A percentile compares a stretch with the other conserved stretches of the same genome.
phyloP scores from a whole-genome alignment of 2,329 filamentous ascomycete species.

The Ciborinia camelliae region DNA sequence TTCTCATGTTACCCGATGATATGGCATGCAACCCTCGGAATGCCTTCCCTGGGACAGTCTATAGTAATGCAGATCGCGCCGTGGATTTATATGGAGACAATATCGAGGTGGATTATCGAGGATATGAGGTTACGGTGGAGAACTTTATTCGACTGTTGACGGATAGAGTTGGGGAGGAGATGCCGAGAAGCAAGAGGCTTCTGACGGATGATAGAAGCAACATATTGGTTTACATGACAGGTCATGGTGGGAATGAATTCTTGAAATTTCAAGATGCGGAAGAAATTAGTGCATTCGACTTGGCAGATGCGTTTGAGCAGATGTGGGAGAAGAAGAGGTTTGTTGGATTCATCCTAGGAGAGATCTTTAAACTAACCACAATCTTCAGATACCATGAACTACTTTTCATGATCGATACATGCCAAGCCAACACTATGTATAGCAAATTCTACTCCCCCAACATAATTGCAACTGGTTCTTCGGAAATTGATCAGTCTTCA shows the following conservation, averaged over 20 bases:
- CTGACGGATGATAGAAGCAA: slow-evolving; percentile 95
- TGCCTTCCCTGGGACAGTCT: slow-evolving; percentile 94
- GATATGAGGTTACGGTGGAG: slow-evolving; percentile 98
- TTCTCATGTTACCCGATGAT: slow-evolving; percentile 99
- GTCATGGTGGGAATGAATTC: slow-evolving; percentile 96
- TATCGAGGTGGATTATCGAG: slow-evolving; percentile 97
- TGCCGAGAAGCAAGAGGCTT: slow-evolving; percentile 89
- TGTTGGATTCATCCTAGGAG: neutral
- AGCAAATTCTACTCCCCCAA: slow-evolving; percentile 97
- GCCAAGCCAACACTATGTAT: slow-evolving; percentile 99
- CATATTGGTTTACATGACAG: slow-evolving; percentile 98
- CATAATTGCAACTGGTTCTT: slow-evolving; percentile 96
- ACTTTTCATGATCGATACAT: slow-evolving; percentile 99
- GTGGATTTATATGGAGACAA: slow-evolving; percentile 97
- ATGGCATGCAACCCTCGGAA: slow-evolving; percentile 99
- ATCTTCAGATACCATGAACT: slow-evolving; percentile 79
- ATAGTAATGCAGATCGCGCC: slow-evolving; percentile 94
- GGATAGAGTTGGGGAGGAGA: slow-evolving; percentile 89
- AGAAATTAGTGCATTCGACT: slow-evolving; percentile 92
- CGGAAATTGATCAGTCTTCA: slow-evolving; percentile 89
- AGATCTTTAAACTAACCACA: neutral
- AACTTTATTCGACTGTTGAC: slow-evolving; percentile 96
- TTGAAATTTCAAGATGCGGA: slow-evolving; percentile 98
- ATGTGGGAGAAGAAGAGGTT: slow-evolving; percentile 99
- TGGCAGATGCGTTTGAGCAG: slow-evolving; percentile 96